phyloP scores from a whole-genome alignment of 169 alveolate species.

The Perkinsus olseni region DNA sequence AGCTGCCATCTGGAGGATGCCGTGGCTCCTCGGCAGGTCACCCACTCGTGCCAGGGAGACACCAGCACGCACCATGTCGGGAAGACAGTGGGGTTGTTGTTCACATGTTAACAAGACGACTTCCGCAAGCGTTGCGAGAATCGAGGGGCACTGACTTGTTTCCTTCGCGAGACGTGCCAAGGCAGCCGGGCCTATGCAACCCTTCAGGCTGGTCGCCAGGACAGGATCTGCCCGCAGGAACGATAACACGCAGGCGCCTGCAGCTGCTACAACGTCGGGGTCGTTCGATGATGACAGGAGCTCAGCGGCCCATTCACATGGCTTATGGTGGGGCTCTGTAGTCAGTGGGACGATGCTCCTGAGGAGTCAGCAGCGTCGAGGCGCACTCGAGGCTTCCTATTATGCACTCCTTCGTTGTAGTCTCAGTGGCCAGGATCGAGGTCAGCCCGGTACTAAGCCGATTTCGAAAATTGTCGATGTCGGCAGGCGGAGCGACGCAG shows the following conservation, averaged over 20 bases:
- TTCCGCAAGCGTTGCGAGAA: not conserved
- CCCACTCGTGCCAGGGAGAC: not conserved
- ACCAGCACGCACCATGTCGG: not conserved
- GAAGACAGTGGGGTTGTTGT: not conserved
- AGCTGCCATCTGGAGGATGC: not conserved
- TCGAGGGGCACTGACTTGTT: too few relatives aligned
- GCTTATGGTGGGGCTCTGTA: not conserved
- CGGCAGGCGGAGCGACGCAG: not conserved
- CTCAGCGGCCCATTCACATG: not conserved
- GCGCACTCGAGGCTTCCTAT: not conserved
- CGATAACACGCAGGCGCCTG: not conserved
- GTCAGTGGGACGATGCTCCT: not conserved
- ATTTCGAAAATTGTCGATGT: not conserved
- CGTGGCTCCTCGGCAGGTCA: not conserved
- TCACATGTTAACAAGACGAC: not conserved
- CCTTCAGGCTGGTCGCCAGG: not conserved
- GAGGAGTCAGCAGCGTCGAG: not conserved
- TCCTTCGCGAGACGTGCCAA: not conserved
- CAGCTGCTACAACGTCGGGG: not conserved
- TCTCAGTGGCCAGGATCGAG: not conserved
- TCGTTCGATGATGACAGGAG: not conserved
- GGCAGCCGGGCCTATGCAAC: not conserved
- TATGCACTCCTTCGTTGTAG: not conserved
- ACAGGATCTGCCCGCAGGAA: not conserved
- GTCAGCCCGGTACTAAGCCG: not conserved